Conservation (phyloP, 176 grass and related monocot species). For the Triticum urartu region DNA sequence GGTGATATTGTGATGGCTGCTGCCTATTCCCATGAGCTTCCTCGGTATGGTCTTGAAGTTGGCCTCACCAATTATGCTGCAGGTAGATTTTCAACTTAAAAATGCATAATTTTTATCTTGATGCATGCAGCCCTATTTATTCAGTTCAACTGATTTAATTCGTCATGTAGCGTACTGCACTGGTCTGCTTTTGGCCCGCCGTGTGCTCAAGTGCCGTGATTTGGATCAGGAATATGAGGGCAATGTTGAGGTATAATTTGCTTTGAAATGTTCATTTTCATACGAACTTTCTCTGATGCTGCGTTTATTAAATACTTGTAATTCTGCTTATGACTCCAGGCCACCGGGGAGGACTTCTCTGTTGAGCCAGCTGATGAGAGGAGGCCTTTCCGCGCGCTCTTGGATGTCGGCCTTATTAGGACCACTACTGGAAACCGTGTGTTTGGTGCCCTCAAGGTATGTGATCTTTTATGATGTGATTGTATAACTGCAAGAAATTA, state of each 20-base stretch:
- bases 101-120: not conserved
- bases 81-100: constrained; percentile 18
- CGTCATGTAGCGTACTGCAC: constrained; percentile 55
- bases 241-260: constrained; percentile 51
- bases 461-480: not conserved
- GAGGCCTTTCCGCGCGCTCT: constrained; percentile 64
- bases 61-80: constrained; percentile 76
- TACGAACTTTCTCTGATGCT: not conserved
- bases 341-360: constrained; percentile 59
- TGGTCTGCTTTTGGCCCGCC: constrained; percentile 68
- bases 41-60: constrained; percentile 56
- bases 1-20: constrained; percentile 58
- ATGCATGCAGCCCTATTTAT: not conserved
- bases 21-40: constrained; percentile 65
- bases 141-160: not conserved
- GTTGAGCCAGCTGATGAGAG: constrained; percentile 45
- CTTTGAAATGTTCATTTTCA: not conserved
- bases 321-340: constrained; percentile 19
- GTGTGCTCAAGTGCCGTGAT: constrained; percentile 48
- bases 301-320: not conserved
- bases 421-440: constrained; percentile 72
- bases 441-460: constrained; percentile 72
- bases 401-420: constrained; percentile 71
- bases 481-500: not conserved
- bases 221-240: constrained; percentile 61